These are phyloP conservation scores for Croton laevigatus DNA, from an alignment of 441 rosid species.

Conservation along the genomic window DNA sequence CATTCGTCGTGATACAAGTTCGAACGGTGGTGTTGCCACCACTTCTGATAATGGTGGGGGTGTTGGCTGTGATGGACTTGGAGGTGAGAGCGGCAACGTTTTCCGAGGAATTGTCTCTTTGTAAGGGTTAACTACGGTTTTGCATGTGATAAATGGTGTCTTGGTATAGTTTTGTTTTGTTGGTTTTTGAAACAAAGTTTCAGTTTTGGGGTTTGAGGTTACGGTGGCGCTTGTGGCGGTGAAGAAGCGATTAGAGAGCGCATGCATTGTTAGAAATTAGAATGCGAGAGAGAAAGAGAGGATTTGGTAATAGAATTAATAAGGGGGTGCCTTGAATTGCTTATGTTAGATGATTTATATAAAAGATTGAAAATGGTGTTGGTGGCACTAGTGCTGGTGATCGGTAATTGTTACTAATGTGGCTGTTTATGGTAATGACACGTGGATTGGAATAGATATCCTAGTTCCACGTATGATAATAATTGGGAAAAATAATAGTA, in stretches of 20 bases:
- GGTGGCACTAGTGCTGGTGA: no score
- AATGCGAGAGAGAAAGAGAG: no score
- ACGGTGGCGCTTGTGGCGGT: neutral
- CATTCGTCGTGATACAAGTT: neutral
- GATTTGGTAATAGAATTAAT: no score
- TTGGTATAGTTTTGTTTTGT: neutral
- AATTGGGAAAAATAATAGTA: no score
- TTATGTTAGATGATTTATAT: neutral
- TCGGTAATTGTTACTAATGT: neutral
- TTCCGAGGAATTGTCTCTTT: slow-evolving; percentile 18
- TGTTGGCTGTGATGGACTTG: neutral
- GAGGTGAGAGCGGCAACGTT: slow-evolving; percentile 1
- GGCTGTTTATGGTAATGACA: neutral
- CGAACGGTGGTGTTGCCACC: neutral
- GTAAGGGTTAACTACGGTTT: slow-evolving; percentile 33
- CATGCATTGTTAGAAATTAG: slow-evolving; percentile 15
- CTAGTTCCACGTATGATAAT: no score
- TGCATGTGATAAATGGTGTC: slow-evolving; percentile 17
- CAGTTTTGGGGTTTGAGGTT: neutral
- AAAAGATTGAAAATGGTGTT: neutral
- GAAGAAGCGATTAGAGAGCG: neutral
- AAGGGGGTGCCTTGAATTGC: neutral
- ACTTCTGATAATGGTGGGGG: neutral
- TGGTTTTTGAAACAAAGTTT: neutral
- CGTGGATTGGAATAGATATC: neutral